Base-by-base conservation (phyloP, 2,329 filamentous ascomycete genomes). In the Dothistroma septosporum region DNA sequence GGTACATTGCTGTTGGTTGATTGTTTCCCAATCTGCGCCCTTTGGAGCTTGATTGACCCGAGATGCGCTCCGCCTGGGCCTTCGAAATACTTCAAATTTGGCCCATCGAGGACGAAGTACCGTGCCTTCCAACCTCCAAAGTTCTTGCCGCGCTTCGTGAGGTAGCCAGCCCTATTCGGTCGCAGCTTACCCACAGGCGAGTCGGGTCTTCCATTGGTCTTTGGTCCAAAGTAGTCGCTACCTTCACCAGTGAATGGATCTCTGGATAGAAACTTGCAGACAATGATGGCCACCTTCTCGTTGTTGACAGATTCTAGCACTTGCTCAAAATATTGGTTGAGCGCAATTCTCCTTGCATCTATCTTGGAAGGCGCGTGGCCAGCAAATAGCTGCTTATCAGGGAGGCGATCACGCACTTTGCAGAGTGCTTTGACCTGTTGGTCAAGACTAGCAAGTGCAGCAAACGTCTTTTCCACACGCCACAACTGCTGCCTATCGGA, bases 71-170 rank as follows among this genome's bases (percentile, higher is more conserved):
- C 94, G 53, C 93, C 92, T 2, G 91, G 92, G 1, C 89, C 86
- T 76, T 99, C 94, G 70, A 90, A 97, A 74, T 99, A 99, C 69
- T 89, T 92, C 69, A 99, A 78, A 60, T 87, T 82, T 5, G 87
- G 83, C 10, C 86, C 87, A 68, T 90, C 85, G 3, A 90, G 78
- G 14, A 88, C 81, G 70, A 90, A 90, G 70, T 85, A 89, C 60
- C 87, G 79, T 11, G 92, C 92, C 76, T 99, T 99, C 94, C 94
- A 99, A 53, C 94, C 94, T 55, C 94, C 94, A 77, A 99, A 99
- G 71, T 97, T 97, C 81, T 99, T 99, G 53, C 94, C 94, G 68
- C 90, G 86, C 79, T 99, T 99, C 1, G 94, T 97, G 54, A 99
- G 79, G 75, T 97, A 99, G 9, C 94, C 94, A 72, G 87, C 92